phyloP scores from a whole-genome alignment of 306 rosid genomes.

The Vigna trinervia region DNA sequence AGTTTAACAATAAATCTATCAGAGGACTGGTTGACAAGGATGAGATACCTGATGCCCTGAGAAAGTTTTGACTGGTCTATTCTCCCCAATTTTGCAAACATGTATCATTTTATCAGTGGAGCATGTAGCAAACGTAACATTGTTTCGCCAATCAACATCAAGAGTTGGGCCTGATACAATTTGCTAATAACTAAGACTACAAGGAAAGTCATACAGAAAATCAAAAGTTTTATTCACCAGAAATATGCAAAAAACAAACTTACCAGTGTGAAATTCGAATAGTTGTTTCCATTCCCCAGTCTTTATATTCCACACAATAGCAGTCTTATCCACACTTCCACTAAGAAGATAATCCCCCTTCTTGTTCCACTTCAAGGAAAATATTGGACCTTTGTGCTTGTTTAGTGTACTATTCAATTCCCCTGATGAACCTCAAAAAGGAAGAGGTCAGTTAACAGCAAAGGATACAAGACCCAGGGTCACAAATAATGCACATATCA shows the following conservation, averaged over 20 bases:
- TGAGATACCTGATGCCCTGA: slow-evolving; percentile 67
- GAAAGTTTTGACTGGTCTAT: slow-evolving; percentile 65
- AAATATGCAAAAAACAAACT: slow-evolving; percentile 18
- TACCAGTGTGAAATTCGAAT: slow-evolving; percentile 74
- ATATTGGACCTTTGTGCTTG: slow-evolving; percentile 73
- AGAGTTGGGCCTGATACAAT: slow-evolving; percentile 67
- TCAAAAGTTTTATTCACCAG: neutral
- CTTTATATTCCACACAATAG: slow-evolving; percentile 71
- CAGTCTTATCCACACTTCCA: slow-evolving; percentile 71
- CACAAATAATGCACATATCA: slow-evolving; percentile 6
- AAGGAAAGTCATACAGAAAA: slow-evolving; percentile 2
- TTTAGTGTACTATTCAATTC: slow-evolving; percentile 59
- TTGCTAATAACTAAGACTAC: slow-evolving; percentile 23
- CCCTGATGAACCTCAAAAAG: slow-evolving; percentile 50
- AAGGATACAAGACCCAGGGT: slow-evolving; percentile 10
- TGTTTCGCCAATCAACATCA: slow-evolving; percentile 75
- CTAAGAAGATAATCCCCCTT: slow-evolving; percentile 81
- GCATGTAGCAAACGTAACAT: slow-evolving; percentile 69
- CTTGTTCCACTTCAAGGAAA: slow-evolving; percentile 73
- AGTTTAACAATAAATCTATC: neutral
- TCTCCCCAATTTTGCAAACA: slow-evolving; percentile 75
- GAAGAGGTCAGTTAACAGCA: slow-evolving; percentile 19
- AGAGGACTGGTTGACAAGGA: slow-evolving; percentile 2
- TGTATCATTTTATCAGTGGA: slow-evolving; percentile 69
- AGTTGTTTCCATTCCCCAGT: slow-evolving; percentile 74